phyloP scores from a whole-genome alignment of 2,329 filamentous ascomycete genomes.

The Fusarium cicatricum region DNA sequence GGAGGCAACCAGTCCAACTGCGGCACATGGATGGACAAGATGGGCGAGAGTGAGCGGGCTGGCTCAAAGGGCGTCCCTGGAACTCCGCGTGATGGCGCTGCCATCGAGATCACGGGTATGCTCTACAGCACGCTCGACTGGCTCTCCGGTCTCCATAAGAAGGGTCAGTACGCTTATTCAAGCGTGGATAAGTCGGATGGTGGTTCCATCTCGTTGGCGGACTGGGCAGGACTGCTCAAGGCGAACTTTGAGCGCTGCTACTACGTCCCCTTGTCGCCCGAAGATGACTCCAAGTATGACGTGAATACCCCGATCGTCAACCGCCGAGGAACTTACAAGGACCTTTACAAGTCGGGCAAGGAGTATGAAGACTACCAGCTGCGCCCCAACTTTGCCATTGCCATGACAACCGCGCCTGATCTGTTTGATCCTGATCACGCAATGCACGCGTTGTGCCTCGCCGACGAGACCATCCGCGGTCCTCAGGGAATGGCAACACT shows the following conservation, averaged over 20 bases:
- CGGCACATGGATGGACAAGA: slow-evolving; percentile 99
- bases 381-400: slow-evolving; percentile 91
- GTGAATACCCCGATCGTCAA: slow-evolving; percentile 83
- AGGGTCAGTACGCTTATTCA: slow-evolving; percentile 75
- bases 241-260: slow-evolving; percentile 91
- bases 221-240: slow-evolving; percentile 84
- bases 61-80: slow-evolving; percentile 93
- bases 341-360: slow-evolving; percentile 91
- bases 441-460: slow-evolving; percentile 78
- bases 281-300: slow-evolving; percentile 79
- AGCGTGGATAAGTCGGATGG: slow-evolving; percentile 74
- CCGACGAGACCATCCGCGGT: slow-evolving; percentile 81
- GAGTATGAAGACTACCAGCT: slow-evolving; percentile 98
- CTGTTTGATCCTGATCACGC: slow-evolving; percentile 85
- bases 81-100: slow-evolving; percentile 95
- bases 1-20: slow-evolving; percentile 96
- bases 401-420: slow-evolving; percentile 91
- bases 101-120: slow-evolving; percentile 93
- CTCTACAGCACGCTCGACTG: slow-evolving; percentile 89
- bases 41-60: slow-evolving; percentile 95
- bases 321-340: slow-evolving; percentile 97
- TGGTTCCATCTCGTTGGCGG: slow-evolving; percentile 70
- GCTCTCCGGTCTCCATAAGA: slow-evolving; percentile 72
- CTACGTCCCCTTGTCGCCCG: slow-evolving; percentile 76
- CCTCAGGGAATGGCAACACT: slow-evolving; percentile 96